phyloP scores from a whole-genome alignment of 148 eudicot species.

The Camellia lanceoleosa region DNA sequence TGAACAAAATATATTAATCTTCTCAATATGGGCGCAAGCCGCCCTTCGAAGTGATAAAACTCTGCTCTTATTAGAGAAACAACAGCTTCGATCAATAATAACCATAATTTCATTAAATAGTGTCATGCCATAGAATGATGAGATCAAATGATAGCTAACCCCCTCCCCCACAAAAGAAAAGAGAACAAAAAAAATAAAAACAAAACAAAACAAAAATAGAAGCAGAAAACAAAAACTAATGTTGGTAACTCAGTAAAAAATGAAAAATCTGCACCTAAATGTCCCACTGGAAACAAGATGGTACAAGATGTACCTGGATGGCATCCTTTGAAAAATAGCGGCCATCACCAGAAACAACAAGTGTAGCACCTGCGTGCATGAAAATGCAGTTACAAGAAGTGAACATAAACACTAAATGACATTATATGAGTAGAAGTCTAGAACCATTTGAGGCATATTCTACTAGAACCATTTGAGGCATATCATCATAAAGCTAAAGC shows the following conservation, averaged over 20 bases:
- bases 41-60: too few relatives aligned
- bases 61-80: too few relatives aligned
- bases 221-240: not conserved
- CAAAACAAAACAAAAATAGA: too few relatives aligned
- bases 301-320: constrained; percentile 60
- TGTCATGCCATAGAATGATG: not conserved
- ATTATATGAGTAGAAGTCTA: not conserved
- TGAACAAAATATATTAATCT: not conserved
- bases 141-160: not conserved
- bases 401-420: not conserved
- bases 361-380: constrained; percentile 67
- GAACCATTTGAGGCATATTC: not conserved
- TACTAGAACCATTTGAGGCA: not conserved
- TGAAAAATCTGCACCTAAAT: not conserved
- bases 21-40: not conserved
- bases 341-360: constrained; percentile 99
- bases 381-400: constrained; percentile 12
- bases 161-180: not conserved
- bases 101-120: not conserved
- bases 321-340: constrained; percentile 94
- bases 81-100: not conserved
- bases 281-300: too few relatives aligned
- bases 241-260: not conserved
- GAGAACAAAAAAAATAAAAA: too few relatives aligned
- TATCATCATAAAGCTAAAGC: not conserved